Evolutionary conservation across 306 rosid species (phyloP).

Genomic region (Corylus heterophylla): DNA sequence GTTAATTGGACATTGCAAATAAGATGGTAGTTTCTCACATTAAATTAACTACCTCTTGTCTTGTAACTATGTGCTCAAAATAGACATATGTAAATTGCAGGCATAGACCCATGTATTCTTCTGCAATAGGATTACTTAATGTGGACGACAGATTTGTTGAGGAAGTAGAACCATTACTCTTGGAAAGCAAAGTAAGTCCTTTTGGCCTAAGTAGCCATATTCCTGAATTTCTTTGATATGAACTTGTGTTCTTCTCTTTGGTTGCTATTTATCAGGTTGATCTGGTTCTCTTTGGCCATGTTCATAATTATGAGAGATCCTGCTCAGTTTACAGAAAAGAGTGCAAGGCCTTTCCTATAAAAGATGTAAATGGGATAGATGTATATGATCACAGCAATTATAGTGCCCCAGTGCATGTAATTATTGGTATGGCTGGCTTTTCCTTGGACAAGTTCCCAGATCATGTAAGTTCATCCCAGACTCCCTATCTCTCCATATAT

Average conservation of each 20-base stretch:
- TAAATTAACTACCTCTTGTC: background rate
- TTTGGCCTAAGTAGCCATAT: background rate
- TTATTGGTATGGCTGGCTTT: conserved; percentile 95
- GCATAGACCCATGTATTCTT: conserved; percentile 86
- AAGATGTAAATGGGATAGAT: conserved; percentile 60
- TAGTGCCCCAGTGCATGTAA: conserved; percentile 76
- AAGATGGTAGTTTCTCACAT: too few relatives aligned
- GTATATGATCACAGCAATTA: conserved; percentile 66
- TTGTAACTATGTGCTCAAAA: background rate
- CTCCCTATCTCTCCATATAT: conserved; percentile 7
- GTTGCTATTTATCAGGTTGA: conserved; percentile 59
- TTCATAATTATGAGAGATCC: conserved; percentile 86
- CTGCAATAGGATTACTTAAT: conserved; percentile 19
- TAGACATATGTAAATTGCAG: conserved; percentile 42
- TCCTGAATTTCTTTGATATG: background rate
- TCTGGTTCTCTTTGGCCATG: conserved; percentile 76
- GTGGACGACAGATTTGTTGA: conserved; percentile 29
- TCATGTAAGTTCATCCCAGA: conserved; percentile 37
- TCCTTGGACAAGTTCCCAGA: conserved; percentile 54
- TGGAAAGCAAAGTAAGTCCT: conserved; percentile 52
- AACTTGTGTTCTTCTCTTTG: background rate
- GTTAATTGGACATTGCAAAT: background rate
- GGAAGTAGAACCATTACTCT: conserved; percentile 70
- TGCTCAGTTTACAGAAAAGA: conserved; percentile 48
- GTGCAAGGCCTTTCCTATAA: conserved; percentile 64